Percentiles rank a stretch among this genome's conserved stretches.
Conservation (phyloP, 192 early-diverging fungal species). For the Coemansia erecta region DNA sequence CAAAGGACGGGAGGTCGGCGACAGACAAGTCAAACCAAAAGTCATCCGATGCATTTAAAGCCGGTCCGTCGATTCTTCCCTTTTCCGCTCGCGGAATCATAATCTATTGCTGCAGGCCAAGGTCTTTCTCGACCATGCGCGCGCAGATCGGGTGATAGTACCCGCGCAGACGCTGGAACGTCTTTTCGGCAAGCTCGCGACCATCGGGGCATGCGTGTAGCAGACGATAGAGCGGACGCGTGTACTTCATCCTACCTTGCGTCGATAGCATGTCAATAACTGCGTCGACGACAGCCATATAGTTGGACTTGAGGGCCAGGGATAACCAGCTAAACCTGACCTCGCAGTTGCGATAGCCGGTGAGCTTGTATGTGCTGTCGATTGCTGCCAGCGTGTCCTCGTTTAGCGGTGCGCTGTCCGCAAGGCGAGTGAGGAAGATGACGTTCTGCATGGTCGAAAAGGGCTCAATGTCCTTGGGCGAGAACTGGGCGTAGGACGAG, state of each 20-base stretch:
- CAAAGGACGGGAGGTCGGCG: neutral
- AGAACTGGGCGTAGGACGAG: slow-evolving; percentile 57
- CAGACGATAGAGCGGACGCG: slow-evolving; percentile 77
- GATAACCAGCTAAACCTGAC: slow-evolving; percentile 85
- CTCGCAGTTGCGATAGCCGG: slow-evolving; percentile 75
- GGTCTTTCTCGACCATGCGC: slow-evolving; percentile 85
- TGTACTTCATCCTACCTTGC: slow-evolving; percentile 94
- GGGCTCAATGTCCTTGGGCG: slow-evolving; percentile 57
- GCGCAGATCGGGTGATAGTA: slow-evolving; percentile 97
- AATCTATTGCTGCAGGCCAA: slow-evolving; percentile 45
- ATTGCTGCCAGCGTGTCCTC: slow-evolving; percentile 61
- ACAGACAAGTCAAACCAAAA: neutral
- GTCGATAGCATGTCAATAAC: slow-evolving; percentile 80
- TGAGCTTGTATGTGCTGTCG: slow-evolving; percentile 72
- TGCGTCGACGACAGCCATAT: slow-evolving; percentile 70
- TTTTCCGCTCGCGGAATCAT: neutral
- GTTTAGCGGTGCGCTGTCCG: slow-evolving; percentile 61
- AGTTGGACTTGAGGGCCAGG: slow-evolving; percentile 73
- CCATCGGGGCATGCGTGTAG: slow-evolving; percentile 71
- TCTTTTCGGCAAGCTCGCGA: slow-evolving; percentile 67
- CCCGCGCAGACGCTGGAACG: slow-evolving; percentile 69
- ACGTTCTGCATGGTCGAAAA: slow-evolving; percentile 81
- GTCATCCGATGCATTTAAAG: neutral
- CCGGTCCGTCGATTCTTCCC: neutral
- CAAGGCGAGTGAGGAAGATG: slow-evolving; percentile 79